Base-by-base conservation (phyloP, 2,329 filamentous ascomycete genomes). In the Fusarium begoniae region DNA sequence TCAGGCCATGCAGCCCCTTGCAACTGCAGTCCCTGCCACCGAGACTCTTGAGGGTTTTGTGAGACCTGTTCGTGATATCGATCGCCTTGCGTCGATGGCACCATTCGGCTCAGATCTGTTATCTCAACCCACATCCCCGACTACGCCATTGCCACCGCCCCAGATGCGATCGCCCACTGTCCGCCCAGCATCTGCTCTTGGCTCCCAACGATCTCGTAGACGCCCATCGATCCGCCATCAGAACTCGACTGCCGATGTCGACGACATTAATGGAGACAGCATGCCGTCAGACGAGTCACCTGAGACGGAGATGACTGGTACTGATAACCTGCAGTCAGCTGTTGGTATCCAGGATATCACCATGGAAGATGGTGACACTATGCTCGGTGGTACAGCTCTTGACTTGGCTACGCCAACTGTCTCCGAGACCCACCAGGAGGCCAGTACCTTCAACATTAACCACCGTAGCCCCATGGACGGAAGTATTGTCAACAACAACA, bases 101-200 rank as follows among this genome's bases (percentile, higher is more conserved):
- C 90, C 92, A 12, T 89, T 92, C 45, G 86, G 92, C 61, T 89
- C 93, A 17, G 92, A 93, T 60, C 84, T 95, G 61, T 89, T 89
- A 47, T 98, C 96, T n/a, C 95, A 97, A 80, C 96, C 96, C 14
- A 93, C 95, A 65, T 98, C 95, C 18, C 95, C 95, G 2, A 96
- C 94, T 12, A 97, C 95, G 2, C 95, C 95, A 20, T 87, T 93
- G 50, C 92, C 92, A 53, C 90, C 92, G 3, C 85, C 91, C 32
- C 91, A 92, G 83, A 78, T 83, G 58, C 80, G 82, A 22, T 89
- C 90, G 41, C 87, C 89, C 11, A 87, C 87, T 15, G 86, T 87
- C 67, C 89, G 84, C 69, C 87, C 86, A 32, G 86, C 83, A 26
- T 89, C 87, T 51, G 87, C 84, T 73, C 84, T 87, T 28, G 87